phyloP scores from a whole-genome alignment of 2,329 filamentous ascomycete genomes.

The Monilinia fructicola region DNA sequence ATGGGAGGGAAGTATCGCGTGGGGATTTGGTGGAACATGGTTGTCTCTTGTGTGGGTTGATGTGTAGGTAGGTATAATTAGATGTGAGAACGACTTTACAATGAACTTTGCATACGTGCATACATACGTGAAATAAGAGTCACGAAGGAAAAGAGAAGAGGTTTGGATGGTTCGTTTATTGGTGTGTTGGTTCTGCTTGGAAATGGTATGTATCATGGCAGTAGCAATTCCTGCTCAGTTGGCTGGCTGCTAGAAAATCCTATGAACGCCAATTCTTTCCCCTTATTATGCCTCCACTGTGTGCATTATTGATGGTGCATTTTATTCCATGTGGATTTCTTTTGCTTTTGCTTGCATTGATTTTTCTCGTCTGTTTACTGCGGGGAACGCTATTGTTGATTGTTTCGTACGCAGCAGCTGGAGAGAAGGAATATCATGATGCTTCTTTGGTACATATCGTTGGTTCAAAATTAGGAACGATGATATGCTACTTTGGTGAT shows the following conservation, averaged over 20 bases:
- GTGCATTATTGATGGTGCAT: slow-evolving; percentile 17
- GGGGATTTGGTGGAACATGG: no score
- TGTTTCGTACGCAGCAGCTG: background rate
- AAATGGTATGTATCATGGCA: background rate
- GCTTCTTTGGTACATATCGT: background rate
- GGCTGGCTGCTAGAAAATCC: background rate
- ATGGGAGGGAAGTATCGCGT: no score
- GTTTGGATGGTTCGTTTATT: no score
- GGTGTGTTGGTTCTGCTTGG: no score
- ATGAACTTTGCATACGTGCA: no score
- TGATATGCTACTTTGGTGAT: background rate
- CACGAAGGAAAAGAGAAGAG: no score
- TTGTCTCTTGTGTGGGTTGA: no score
- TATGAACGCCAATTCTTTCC: slow-evolving; percentile 2
- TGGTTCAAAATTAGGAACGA: background rate
- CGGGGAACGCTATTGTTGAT: background rate
- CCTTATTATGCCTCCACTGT: slow-evolving; percentile 10
- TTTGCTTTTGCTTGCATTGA: background rate
- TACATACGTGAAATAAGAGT: no score
- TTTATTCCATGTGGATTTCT: slow-evolving; percentile 4
- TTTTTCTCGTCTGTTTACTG: background rate
- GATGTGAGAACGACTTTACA: no score
- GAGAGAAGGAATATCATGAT: background rate
- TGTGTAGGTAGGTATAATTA: no score
- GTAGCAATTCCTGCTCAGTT: background rate